Conservation (phyloP, 2,329 filamentous ascomycete species). For the Dichotomopilus funicola region DNA sequence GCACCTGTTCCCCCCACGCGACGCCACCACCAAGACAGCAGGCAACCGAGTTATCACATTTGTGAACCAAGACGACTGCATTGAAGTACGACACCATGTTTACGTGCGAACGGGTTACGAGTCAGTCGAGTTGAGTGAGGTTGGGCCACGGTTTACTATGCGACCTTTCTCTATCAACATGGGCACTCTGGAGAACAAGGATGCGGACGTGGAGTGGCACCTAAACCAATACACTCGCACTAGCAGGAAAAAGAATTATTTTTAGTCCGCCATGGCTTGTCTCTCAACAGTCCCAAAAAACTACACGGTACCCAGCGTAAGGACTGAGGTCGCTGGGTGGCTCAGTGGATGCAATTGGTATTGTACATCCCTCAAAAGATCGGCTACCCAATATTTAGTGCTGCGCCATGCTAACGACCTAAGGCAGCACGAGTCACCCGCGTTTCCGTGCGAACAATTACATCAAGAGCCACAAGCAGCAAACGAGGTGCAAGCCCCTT, state of each 20-base stretch:
- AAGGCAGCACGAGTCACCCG: no score
- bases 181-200: slow-evolving; percentile 88
- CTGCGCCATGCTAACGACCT: no score
- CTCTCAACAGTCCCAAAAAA: no score
- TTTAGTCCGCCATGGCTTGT: slow-evolving; percentile 39
- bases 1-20: slow-evolving; percentile 87
- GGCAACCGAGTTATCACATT: slow-evolving; percentile 89
- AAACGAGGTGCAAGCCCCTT: no score
- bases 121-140: slow-evolving; percentile 80
- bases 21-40: slow-evolving; percentile 68
- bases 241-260: slow-evolving; percentile 89
- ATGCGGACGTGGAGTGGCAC: slow-evolving; percentile 94
- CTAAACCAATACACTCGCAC: slow-evolving; percentile 93
- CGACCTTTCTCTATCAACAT: slow-evolving; percentile 85
- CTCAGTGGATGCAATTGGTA: no score
- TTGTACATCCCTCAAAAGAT: no score
- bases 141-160: slow-evolving; percentile 97
- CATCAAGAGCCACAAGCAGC: no score
- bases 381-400: no score
- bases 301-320: no score
- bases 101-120: slow-evolving; percentile 91
- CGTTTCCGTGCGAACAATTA: no score
- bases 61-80: slow-evolving; percentile 87
- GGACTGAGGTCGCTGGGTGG: no score
- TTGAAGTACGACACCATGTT: slow-evolving; percentile 83